Conservation (phyloP, 495 filamentous ascomycete species). For the Aspergillus indologenus region DNA sequence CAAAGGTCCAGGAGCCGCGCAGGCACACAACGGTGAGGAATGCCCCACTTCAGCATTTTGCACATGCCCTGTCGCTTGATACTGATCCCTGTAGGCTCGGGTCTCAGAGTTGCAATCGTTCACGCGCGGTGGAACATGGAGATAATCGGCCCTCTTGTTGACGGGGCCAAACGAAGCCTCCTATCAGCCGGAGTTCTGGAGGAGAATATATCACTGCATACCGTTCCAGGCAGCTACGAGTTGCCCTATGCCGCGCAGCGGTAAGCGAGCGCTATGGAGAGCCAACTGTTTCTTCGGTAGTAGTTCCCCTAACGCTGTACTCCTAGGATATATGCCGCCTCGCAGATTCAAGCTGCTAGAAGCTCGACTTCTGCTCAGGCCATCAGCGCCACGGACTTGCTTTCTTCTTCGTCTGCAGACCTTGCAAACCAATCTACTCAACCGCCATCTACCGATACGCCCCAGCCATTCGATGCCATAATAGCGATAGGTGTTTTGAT, state of each 20-base stretch:
- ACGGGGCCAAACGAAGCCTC: constrained; percentile 64
- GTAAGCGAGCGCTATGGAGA: constrained; percentile 39
- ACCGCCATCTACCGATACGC: constrained; percentile 29
- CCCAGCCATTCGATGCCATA: constrained; percentile 80
- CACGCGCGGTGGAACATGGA: constrained; percentile 91
- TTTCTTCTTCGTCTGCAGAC: constrained; percentile 65
- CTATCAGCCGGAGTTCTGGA: constrained; percentile 72
- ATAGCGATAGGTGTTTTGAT: constrained; percentile 95
- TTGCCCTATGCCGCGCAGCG: constrained; percentile 81
- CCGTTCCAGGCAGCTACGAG: constrained; percentile 92
- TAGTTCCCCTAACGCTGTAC: not conserved
- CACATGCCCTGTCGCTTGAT: not conserved
- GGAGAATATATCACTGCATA: constrained; percentile 83
- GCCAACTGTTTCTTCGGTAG: not conserved
- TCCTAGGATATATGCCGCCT: constrained; percentile 75
- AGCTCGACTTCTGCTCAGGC: constrained; percentile 52
- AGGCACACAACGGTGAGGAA: constrained; percentile 47
- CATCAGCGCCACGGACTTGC: constrained; percentile 74
- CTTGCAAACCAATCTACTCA: constrained; percentile 39
- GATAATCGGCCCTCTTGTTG: constrained; percentile 75
- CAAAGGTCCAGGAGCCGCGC: constrained; percentile 59
- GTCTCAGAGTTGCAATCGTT: constrained; percentile 86
- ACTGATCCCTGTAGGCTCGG: constrained; percentile 55
- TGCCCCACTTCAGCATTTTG: constrained; percentile 1
- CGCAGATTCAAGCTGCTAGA: constrained; percentile 71